Percentiles rank a stretch among this genome's conserved stretches.
Conservation (phyloP, 352 stramenopile genomes). For the Globisporangium cylindrosporum region DNA sequence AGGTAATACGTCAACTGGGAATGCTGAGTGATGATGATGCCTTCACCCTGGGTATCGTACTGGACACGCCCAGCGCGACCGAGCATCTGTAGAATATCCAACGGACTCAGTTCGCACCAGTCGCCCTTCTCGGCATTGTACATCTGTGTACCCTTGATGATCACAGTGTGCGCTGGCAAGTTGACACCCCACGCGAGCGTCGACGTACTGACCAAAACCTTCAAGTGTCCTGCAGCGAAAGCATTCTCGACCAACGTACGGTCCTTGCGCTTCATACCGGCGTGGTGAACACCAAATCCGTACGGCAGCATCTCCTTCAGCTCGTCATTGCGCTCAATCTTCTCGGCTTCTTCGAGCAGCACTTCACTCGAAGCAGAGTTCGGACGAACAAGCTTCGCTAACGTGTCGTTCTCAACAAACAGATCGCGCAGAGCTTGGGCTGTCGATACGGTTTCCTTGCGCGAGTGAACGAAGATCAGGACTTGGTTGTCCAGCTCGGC, state of each 20-base stretch:
- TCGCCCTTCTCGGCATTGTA: conserved; percentile 98
- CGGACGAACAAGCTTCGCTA: conserved; percentile 89
- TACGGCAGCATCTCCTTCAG: conserved; percentile 98
- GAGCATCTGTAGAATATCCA: conserved; percentile 99
- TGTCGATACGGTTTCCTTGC: conserved; percentile 97
- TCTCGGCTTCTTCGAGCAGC: conserved; percentile 91
- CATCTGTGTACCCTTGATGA: conserved; percentile 99
- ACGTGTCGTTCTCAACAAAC: conserved; percentile 94
- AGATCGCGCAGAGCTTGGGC: conserved; percentile 96
- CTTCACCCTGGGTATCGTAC: conserved; percentile 97
- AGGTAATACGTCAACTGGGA: conserved; percentile 99
- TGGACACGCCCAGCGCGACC: conserved; percentile 97
- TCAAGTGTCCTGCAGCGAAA: conserved; percentile 96
- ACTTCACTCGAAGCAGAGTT: conserved; percentile 89
- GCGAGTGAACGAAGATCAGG: conserved; percentile 99
- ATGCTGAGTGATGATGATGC: conserved; percentile 99
- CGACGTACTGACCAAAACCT: conserved; percentile 97
- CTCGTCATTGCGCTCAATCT: conserved; percentile 94
- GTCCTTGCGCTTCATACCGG: conserved; percentile 96
- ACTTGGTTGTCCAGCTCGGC: conserved; percentile 96
- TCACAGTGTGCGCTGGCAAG: conserved; percentile 98
- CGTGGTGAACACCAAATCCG: conserved; percentile 99
- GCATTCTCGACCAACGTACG: conserved; percentile 98
- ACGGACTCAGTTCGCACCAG: conserved; percentile 97
- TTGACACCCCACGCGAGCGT: conserved; percentile 99